Conservation (phyloP, 495 filamentous ascomycete species). For the Neurospora sp. region DNA sequence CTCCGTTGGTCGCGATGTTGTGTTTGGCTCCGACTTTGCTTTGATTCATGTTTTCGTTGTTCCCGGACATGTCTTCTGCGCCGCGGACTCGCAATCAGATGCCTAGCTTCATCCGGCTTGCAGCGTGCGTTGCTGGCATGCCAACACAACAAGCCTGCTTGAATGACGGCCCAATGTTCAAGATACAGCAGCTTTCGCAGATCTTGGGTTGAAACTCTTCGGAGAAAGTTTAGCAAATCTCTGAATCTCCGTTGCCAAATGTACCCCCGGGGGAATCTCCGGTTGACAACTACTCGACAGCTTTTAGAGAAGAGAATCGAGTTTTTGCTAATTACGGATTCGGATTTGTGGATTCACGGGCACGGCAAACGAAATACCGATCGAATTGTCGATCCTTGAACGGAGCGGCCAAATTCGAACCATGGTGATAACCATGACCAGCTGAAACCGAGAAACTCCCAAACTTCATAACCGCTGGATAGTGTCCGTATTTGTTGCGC, state of each 20-base stretch:
- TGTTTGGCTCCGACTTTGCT: not conserved
- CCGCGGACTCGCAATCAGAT: not conserved
- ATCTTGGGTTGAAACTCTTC: not conserved
- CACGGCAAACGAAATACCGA: not conserved
- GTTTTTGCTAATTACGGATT: not conserved
- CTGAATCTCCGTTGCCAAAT: not conserved
- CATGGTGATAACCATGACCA: too few species aligned
- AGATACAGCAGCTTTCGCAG: not conserved
- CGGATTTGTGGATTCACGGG: not conserved
- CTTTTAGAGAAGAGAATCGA: not conserved
- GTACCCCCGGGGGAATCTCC: not conserved
- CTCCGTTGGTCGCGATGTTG: not conserved
- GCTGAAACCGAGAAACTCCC: not conserved
- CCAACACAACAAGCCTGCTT: not conserved
- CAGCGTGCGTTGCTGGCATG: not conserved
- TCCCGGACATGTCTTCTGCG: not conserved
- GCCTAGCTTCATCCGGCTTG: not conserved
- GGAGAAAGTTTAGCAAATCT: not conserved
- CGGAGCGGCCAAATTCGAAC: not conserved
- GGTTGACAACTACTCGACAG: not conserved
- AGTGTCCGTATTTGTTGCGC: not conserved
- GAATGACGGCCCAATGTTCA: not conserved
- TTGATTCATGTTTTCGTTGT: not conserved
- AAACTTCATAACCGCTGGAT: not conserved
- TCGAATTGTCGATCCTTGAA: not conserved